Evolutionary conservation across 2,329 filamentous ascomycete genomes (phyloP), one percentile per base, ranked within the genome.

Genomic region (Fusarium piperis): DNA sequence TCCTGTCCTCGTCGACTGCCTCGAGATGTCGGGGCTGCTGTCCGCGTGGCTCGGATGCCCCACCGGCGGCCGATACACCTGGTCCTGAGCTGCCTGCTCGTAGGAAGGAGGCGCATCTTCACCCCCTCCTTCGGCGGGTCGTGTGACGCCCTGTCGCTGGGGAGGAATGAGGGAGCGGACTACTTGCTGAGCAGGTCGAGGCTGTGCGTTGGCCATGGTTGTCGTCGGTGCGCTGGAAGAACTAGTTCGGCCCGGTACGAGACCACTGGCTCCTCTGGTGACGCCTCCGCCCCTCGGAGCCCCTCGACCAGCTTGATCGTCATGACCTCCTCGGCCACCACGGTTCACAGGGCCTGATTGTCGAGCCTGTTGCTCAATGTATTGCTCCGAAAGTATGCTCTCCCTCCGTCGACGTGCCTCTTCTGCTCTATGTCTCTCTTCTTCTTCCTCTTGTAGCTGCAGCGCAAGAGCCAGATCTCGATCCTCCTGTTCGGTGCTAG

Each of bases 401-500:
- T 94, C 91, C n/a, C 89, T 85, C 12, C 86, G 85, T 9, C 91
- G 86, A 1, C 91, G 88, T 11, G 88, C 89, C 64, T 90, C 86
- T 55, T 90, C 87, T 56, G 89, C 87, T n/a, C 89, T 88, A 70
- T 94, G 90, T 15, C 90, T 88, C 76, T 94, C 91, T 71, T 98
- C 94, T 80, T 98, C 95, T 79, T 97, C 94, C 77, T 98, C 96
- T 79, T 98, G 95, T 1, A 98, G 87, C 78, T 98, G 96, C 8
- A 99, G 85, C 0, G 95, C 95, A 4, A 98, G 86, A 0, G 96
- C 96, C 32, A 98, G 83, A 67, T 96, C 93, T 66, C 95, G 90
- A 76, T 98, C 95, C 81, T 98, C 90, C 84, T 97, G 88, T 82
- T 92, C 86, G 71, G 86, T 82, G 69, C 83, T 81, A 18, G 84